Base-by-base conservation (phyloP, 345 rosid genomes). In the Viola odorata region DNA sequence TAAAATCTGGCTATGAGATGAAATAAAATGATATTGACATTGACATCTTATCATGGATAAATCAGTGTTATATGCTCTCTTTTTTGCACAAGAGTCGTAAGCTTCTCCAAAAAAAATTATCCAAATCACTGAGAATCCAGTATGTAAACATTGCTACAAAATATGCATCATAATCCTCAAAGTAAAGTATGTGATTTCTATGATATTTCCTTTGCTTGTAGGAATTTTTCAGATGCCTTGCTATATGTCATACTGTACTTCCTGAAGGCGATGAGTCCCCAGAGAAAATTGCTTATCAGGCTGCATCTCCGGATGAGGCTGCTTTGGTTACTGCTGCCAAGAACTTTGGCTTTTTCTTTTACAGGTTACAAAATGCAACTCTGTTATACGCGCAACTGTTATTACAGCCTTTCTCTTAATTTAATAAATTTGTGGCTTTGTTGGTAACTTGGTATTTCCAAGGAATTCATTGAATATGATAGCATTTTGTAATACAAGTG, bases 291-390 rank as follows among this genome's bases (percentile, higher is more conserved):
- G 81, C 70, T 37, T 95, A 95, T 80, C 99, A 91, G 84, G 98
- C 99, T 66, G 99, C 99, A 73, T 95, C 99, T 55, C 99, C 99
- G 16, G 98, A 95, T 84, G 99, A 91, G 77, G 87, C 98, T 75
- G 99, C 99, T 64, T 71, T 87, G 77, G 99, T 95, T 76, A 71
- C 82, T 75, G 96, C 99, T 66, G 98, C 99, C 48, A 95, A 95
- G 84, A 87, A 84, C 73, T 91, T 95, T 70, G 99, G 99, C 53
- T 95, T 95, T 86, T 91, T 95, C 87, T 91, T 95, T 73, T 87
- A 84, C 84, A 84, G 86, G 98, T 91, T 56, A 58, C 36, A 70
- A 13, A 23, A 45, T 61, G 55, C 15, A 3, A 37, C 42, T 41
- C 41, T 53, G 45, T 54, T 40, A 4, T 36, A 39, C 12, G 51